phyloP scores from a whole-genome alignment of 257 asterid species.

The Cynanchum wilfordii region DNA sequence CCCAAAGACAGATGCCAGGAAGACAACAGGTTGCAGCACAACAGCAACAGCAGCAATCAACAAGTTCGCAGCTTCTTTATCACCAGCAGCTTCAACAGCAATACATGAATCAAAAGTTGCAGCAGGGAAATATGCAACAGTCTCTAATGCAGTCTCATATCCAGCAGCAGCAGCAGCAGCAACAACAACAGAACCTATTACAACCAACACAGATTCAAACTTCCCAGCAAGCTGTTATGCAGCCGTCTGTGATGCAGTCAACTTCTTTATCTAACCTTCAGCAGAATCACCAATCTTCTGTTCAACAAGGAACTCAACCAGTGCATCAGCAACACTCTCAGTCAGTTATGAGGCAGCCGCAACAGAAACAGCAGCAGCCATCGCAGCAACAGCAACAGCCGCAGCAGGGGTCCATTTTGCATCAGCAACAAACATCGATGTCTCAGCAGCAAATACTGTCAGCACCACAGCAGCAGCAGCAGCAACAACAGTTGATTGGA shows the following conservation, averaged over 20 bases:
- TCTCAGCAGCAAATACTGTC: conserved; percentile 56
- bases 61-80: conserved; percentile 64
- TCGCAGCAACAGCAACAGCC: conserved; percentile 51
- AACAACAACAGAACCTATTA: conserved; percentile 42
- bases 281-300: conserved; percentile 72
- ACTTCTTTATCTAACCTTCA: conserved; percentile 58
- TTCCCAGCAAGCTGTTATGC: conserved; percentile 83
- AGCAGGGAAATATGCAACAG: conserved; percentile 50
- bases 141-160: conserved; percentile 66
- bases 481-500: conserved; percentile 50
- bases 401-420: conserved; percentile 46
- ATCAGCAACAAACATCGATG: conserved; percentile 55
- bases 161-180: conserved; percentile 42
- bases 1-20: conserved; percentile 74
- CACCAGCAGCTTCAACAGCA: conserved; percentile 80
- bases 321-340: conserved; percentile 83
- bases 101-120: conserved; percentile 64
- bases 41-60: conserved; percentile 76
- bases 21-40: conserved; percentile 60
- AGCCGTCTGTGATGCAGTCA: conserved; percentile 69
- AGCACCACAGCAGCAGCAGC: conserved; percentile 68
- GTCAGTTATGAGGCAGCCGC: conserved; percentile 78
- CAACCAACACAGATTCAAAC: conserved; percentile 76
- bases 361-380: conserved; percentile 41
- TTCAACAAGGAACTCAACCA: conserved; percentile 68